Conservation (phyloP, 169 alveolate species). For the Theileria annulata region DNA sequence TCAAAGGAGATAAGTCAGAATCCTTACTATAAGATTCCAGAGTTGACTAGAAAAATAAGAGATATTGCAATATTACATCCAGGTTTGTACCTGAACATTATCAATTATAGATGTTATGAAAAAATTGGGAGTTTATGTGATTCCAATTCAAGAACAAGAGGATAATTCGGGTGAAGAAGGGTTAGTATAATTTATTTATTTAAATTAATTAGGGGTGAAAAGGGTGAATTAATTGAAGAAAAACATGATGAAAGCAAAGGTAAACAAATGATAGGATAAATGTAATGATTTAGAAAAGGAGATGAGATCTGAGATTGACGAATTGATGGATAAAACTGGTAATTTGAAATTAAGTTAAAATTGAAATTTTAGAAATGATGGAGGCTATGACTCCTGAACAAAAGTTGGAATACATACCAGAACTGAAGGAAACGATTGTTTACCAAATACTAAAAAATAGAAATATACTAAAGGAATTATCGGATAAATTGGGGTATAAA, state of each 20-base stretch:
- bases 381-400: conserved; percentile 69
- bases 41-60: conserved; percentile 52
- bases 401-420: conserved; percentile 65
- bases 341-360: neutral
- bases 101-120: conserved; percentile 40
- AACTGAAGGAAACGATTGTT: conserved; percentile 60
- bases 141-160: conserved; percentile 19
- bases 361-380: conserved; percentile 50
- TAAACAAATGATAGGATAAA: neutral
- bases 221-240: neutral
- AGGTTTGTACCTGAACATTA: neutral
- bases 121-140: conserved; percentile 65
- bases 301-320: conserved; percentile 19
- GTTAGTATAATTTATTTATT: neutral
- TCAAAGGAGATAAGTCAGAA: conserved; percentile 31
- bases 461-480: conserved; percentile 23
- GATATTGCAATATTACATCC: conserved; percentile 61
- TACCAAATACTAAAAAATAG: conserved; percentile 56
- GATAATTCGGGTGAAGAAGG: conserved; percentile 6
- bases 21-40: conserved; percentile 62
- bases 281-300: neutral
- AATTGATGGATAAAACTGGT: conserved; percentile 58
- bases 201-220: conserved; percentile 11
- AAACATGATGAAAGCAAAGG: conserved; percentile 11
- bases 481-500: conserved; percentile 12